Conservation (phyloP, 1,139 yeast genomes). For the Kazachstania sp. region DNA sequence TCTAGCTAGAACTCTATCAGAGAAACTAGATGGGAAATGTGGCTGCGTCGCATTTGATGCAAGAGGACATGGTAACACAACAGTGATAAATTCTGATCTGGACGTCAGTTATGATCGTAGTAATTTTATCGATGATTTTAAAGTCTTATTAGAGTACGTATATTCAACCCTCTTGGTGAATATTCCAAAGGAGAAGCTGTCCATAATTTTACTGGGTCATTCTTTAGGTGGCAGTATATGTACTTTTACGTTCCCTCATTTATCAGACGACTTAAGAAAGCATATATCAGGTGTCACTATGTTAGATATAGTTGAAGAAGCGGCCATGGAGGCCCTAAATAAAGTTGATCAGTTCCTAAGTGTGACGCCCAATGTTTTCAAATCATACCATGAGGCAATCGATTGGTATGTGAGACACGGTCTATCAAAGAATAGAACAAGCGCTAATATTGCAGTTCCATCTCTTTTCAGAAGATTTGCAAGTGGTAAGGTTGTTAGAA, state of each 20-base stretch:
- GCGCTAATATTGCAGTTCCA: slow-evolving; percentile 76
- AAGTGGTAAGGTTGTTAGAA: slow-evolving; percentile 44
- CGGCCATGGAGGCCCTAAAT: slow-evolving; percentile 62
- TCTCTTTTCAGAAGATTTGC: slow-evolving; percentile 36
- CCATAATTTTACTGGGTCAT: slow-evolving; percentile 67
- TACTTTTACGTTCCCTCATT: slow-evolving; percentile 38
- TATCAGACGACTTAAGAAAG: slow-evolving; percentile 24
- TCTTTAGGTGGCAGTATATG: slow-evolving; percentile 87
- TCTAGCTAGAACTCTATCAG: slow-evolving; percentile 35
- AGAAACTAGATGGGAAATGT: slow-evolving; percentile 24
- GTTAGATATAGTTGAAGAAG: slow-evolving; percentile 90
- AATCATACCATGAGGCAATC: slow-evolving; percentile 50
- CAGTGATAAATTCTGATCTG: slow-evolving; percentile 22
- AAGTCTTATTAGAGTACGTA: slow-evolving; percentile 39
- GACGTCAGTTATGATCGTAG: slow-evolving; percentile 40
- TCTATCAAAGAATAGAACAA: slow-evolving; percentile 46
- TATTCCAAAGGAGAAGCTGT: slow-evolving; percentile 23
- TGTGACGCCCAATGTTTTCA: slow-evolving; percentile 54
- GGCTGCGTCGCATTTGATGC: slow-evolving; percentile 70
- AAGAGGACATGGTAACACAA: slow-evolving; percentile 71
- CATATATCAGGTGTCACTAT: slow-evolving; percentile 57
- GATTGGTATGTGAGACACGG: slow-evolving; percentile 65
- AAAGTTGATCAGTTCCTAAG: slow-evolving; percentile 59
- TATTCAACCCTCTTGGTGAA: slow-evolving; percentile 21
- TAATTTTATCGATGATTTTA: slow-evolving; percentile 50